These are phyloP conservation scores for Akanthomyces dipterigenus DNA, from an alignment of 2,329 filamentous ascomycete genomes.

Conservation along the genomic window DNA sequence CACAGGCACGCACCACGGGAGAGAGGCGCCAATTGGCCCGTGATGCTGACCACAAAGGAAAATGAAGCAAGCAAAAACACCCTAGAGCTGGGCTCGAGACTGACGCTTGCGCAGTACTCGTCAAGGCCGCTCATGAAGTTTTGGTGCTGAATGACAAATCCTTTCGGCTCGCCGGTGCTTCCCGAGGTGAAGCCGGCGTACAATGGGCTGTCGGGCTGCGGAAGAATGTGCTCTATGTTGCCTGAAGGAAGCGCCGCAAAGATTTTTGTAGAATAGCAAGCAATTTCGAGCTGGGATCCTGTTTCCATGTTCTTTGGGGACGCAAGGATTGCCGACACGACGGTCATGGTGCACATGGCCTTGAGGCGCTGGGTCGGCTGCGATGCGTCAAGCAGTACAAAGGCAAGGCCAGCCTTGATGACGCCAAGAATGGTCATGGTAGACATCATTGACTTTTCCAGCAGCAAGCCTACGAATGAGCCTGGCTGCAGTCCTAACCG, in stretches of 20 bases:
- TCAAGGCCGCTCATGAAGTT: slow-evolving; percentile 3
- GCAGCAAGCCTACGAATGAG: slow-evolving; percentile 19
- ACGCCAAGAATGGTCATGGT: slow-evolving; percentile 20
- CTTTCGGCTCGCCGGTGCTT: slow-evolving; percentile 6
- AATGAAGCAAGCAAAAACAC: neutral
- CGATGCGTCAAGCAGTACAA: slow-evolving; percentile 20
- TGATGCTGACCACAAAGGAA: slow-evolving; percentile 5
- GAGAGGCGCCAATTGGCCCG: neutral
- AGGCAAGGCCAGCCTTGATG: slow-evolving; percentile 24
- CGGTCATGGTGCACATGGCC: slow-evolving; percentile 2
- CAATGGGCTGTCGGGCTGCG: neutral
- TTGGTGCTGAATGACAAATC: neutral
- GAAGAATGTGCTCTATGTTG: neutral
- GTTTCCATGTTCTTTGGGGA: neutral
- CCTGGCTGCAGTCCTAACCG: neutral
- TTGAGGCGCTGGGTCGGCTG: slow-evolving; percentile 17
- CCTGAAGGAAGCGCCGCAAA: neutral
- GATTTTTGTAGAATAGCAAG: neutral
- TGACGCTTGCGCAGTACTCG: neutral
- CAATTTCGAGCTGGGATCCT: neutral
- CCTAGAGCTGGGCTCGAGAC: neutral
- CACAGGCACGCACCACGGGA: neutral
- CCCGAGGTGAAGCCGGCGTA: slow-evolving; percentile 4
- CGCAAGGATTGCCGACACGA: neutral
- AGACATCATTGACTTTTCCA: slow-evolving; percentile 23